These are phyloP conservation scores for Avena sativa DNA, from an alignment of 176 grass and related monocot genomes.

Conservation along the genomic window DNA sequence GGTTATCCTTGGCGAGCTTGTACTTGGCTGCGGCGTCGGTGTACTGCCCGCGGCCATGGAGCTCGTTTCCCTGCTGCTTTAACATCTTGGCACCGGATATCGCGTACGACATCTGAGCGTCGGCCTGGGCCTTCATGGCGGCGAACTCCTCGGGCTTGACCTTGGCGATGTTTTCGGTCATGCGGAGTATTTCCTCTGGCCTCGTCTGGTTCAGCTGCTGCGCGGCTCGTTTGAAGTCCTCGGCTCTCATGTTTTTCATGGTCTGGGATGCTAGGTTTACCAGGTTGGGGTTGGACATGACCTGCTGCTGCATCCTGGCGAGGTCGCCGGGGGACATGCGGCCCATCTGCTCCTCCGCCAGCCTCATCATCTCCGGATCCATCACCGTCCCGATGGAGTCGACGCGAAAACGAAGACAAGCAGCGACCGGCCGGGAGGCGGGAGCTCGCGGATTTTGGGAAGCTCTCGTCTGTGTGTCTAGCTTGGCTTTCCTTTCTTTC, in stretches of 20 bases:
- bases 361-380: conserved; percentile 83
- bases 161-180: conserved; percentile 69
- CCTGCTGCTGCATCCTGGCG: conserved; percentile 85
- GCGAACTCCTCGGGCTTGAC: conserved; percentile 80
- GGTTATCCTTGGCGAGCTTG: conserved; percentile 78
- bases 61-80: conserved; percentile 90
- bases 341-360: conserved; percentile 97
- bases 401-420: no score
- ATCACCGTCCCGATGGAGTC: conserved; percentile 49
- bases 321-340: conserved; percentile 80
- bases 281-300: conserved; percentile 89
- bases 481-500: no score
- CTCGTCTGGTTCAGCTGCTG: conserved; percentile 68
- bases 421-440: background rate
- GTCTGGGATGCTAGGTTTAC: conserved; percentile 72
- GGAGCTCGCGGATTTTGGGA: background rate
- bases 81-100: conserved; percentile 76
- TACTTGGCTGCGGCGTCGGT: conserved; percentile 80
- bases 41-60: conserved; percentile 68
- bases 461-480: background rate
- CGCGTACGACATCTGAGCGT: conserved; percentile 63
- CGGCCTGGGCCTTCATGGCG: conserved; percentile 79
- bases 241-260: conserved; percentile 88
- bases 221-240: conserved; percentile 79
- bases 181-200: conserved; percentile 84